phyloP scores from a whole-genome alignment of 2,329 filamentous ascomycete species.

The Fusarium sp. region DNA sequence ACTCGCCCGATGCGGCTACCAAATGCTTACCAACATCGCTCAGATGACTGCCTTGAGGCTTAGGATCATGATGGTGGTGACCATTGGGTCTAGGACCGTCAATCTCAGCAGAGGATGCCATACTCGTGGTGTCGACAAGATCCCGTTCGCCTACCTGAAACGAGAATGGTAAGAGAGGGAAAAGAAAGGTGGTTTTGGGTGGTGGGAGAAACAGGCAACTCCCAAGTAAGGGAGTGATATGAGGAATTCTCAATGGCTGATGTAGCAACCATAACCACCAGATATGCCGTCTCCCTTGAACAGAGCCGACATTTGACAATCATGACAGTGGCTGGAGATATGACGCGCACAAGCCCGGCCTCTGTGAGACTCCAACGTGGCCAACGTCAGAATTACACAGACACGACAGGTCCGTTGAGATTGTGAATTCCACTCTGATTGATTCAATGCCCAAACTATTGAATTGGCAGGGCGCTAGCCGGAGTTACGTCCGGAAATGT shows the following conservation, averaged over 20 bases:
- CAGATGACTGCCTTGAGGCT: slow-evolving; percentile 16
- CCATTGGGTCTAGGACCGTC: neutral
- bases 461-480: neutral
- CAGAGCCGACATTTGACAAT: neutral
- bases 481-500: slow-evolving; percentile 21
- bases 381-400: slow-evolving; percentile 5
- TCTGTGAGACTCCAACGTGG: slow-evolving; percentile 2
- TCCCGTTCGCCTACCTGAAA: neutral
- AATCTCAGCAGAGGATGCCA: slow-evolving; percentile 10
- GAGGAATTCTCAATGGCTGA: slow-evolving; percentile 11
- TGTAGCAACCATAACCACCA: neutral
- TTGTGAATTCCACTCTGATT: slow-evolving; percentile 15
- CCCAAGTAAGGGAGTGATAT: neutral
- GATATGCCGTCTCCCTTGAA: neutral
- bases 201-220: slow-evolving; percentile 14
- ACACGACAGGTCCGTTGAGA: neutral
- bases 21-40: slow-evolving; percentile 31
- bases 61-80: neutral
- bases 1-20: slow-evolving; percentile 37
- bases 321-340: slow-evolving; percentile 16
- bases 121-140: neutral
- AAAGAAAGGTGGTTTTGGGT: neutral
- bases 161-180: neutral
- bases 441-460: slow-evolving; percentile 7
- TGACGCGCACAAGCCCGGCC: slow-evolving; percentile 17